Evolutionary conservation across 768 basidiomycete genomes (phyloP).

Genomic region (Solioccasus polychromus): DNA sequence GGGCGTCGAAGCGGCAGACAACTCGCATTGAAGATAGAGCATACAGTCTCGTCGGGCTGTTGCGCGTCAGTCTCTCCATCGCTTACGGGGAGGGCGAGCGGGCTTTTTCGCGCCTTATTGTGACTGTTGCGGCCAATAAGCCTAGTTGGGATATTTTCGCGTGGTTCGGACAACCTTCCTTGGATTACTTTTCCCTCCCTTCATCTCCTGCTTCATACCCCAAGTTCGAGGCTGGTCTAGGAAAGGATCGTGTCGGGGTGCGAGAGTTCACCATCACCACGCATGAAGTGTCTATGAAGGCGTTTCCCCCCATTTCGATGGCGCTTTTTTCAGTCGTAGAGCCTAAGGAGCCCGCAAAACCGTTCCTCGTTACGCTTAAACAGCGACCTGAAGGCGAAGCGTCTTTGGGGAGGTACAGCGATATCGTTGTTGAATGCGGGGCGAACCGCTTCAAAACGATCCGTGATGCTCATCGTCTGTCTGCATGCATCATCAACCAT

Average conservation of each 20-base stretch:
- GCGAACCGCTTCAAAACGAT: conserved; percentile 1
- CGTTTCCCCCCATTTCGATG: conserved; percentile 5
- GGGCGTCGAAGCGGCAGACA: conserved; percentile 22
- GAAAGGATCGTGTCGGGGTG: conserved; percentile 1
- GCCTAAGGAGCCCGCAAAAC: neutral
- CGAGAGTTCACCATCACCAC: conserved; percentile 1
- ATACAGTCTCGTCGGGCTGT: conserved; percentile 20
- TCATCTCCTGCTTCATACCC: conserved; percentile 13
- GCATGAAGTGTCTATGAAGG: neutral
- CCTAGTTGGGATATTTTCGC: conserved; percentile 12
- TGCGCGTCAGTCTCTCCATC: conserved; percentile 16
- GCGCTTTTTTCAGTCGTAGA: neutral
- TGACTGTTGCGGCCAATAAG: conserved; percentile 1
- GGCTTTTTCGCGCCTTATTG: conserved; percentile 18
- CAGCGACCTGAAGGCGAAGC: neutral
- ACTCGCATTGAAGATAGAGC: conserved; percentile 22
- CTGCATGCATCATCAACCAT: conserved; percentile 7
- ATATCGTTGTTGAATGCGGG: conserved; percentile 6
- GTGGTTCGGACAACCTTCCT: conserved; percentile 12
- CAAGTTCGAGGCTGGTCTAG: neutral
- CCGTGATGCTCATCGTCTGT: conserved; percentile 1
- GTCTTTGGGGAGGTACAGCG: neutral
- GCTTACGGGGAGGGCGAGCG: conserved; percentile 21
- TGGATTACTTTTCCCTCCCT: conserved; percentile 12
- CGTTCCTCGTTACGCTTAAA: neutral